Evolutionary conservation across 768 basidiomycete genomes (phyloP).

Genomic region (Hygrophoropsis aurantiaca): DNA sequence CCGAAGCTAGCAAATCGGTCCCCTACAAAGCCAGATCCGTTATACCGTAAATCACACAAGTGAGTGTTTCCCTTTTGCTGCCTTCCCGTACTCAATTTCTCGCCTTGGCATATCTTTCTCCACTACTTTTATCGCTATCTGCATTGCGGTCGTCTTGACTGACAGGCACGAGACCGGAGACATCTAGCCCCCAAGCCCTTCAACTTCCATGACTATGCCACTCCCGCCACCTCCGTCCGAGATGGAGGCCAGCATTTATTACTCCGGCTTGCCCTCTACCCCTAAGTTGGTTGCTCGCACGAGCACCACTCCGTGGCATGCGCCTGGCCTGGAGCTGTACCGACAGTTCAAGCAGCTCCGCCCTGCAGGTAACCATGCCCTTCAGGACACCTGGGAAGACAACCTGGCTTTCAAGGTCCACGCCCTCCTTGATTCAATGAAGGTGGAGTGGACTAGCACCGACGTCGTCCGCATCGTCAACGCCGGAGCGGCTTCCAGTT

Average conservation of each 20-base stretch:
- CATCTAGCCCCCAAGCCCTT: no score
- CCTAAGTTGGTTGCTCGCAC: conserved; percentile 24
- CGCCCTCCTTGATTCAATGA: conserved; percentile 12
- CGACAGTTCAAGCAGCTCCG: conserved; percentile 20
- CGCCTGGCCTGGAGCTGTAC: conserved; percentile 23
- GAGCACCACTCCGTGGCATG: conserved; percentile 13
- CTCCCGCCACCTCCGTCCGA: no score
- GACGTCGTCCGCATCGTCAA: conserved; percentile 21
- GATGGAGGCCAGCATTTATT: conserved; percentile 22
- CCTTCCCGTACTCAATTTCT: no score
- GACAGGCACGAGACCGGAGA: no score
- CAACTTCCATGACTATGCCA: no score
- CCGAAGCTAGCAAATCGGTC: no score
- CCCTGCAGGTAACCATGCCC: conserved; percentile 16
- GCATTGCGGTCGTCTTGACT: no score
- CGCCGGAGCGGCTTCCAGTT: conserved; percentile 4
- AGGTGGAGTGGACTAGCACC: conserved; percentile 19
- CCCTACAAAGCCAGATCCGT: no score
- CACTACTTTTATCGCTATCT: no score
- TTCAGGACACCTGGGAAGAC: conserved; percentile 19
- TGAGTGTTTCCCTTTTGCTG: no score
- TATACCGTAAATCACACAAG: no score
- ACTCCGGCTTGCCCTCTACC: conserved; percentile 16
- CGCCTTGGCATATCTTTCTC: no score
- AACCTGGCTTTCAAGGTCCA: conserved; percentile 19